Evolutionary conservation across 768 basidiomycete genomes (phyloP).

Genomic region (Tephrocybe sp.): DNA sequence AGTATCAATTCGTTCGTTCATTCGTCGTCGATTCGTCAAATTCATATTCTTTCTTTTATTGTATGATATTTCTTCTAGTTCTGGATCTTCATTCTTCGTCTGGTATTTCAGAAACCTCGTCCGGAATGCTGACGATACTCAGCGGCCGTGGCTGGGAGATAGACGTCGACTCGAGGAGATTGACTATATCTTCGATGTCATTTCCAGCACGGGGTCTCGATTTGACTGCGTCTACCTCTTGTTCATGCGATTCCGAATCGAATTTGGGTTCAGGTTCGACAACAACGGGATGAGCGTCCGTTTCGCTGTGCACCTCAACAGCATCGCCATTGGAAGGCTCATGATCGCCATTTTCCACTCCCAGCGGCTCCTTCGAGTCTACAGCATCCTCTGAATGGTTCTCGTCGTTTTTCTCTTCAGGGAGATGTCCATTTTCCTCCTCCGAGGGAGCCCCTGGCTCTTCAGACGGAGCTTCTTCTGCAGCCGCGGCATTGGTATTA

Average conservation of each 20-base stretch:
- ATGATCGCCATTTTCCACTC: neutral
- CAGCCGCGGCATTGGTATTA: neutral
- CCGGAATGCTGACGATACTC: slow-evolving; percentile 48
- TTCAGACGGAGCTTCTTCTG: slow-evolving; percentile 5
- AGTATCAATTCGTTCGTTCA: neutral
- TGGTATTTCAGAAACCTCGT: slow-evolving; percentile 52
- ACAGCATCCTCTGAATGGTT: neutral
- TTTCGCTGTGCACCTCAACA: neutral
- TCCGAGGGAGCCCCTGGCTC: slow-evolving; percentile 8
- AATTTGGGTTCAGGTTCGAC: slow-evolving; percentile 3
- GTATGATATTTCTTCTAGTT: neutral
- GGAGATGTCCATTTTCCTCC: slow-evolving; percentile 12
- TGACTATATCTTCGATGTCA: slow-evolving; percentile 65
- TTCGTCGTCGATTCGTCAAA: slow-evolving; percentile 1
- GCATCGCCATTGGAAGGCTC: neutral
- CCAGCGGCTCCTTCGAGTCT: neutral
- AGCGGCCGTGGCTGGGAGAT: slow-evolving; percentile 36
- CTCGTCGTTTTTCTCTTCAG: neutral
- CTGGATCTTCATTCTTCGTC: slow-evolving; percentile 43
- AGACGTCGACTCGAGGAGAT: slow-evolving; percentile 51
- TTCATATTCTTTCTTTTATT: neutral
- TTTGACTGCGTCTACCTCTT: slow-evolving; percentile 5
- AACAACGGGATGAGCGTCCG: neutral
- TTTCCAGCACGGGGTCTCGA: slow-evolving; percentile 21
- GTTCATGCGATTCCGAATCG: neutral